Evolutionary conservation across 2,329 filamentous ascomycete genomes (phyloP), one percentile per base, ranked within the genome.

Genomic region (Ophiostoma tasmaniense): DNA sequence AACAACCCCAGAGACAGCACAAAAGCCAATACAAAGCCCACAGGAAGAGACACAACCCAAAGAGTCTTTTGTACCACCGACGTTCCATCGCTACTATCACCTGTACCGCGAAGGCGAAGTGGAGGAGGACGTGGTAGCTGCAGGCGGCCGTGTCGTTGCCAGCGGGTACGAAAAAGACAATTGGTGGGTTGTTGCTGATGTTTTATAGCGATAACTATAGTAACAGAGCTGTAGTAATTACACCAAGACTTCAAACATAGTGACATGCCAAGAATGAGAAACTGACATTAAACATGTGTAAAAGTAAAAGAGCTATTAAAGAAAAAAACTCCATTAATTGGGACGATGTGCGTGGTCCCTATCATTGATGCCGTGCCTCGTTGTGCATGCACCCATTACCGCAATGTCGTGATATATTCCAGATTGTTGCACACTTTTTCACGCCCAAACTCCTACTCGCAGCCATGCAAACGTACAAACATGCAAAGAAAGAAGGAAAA

Each of bases 121-220:
- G 70, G 93, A 97, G 76, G 84, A 87, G 61, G 91, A 97, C 76
- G 85, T 97, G 69, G 77, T 78, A 66, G 83, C 84, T 20, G 93
- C 90, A 25, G 93, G 93, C 22, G 95, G 93, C 8, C 80, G 79
- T 66, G 87, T 97, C 17, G 75, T 95, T 30, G 89, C 91, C 73
- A 87, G 87, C 70, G 95, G 95, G 42, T 99, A 98, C 79, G 95
- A 99, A 77, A 93, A 89, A 81, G 95, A 98, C 77, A 99, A 99
- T 80, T 98, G 95, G 95, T 99, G 94, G 94, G 92, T 89, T 68
- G 89, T 97, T 69, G 77, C 78, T 71, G 76, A 79, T 74, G 55
- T 28, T 3, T 28, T 45, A 28, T 66, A 50, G 39, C 17, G 17
- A 11, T 50, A 20, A 20, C 10, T 13, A 39, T 13, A 14, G 3